Conservation (phyloP, 2,329 filamentous ascomycete species). For the Ophiostoma triangulosporum region DNA sequence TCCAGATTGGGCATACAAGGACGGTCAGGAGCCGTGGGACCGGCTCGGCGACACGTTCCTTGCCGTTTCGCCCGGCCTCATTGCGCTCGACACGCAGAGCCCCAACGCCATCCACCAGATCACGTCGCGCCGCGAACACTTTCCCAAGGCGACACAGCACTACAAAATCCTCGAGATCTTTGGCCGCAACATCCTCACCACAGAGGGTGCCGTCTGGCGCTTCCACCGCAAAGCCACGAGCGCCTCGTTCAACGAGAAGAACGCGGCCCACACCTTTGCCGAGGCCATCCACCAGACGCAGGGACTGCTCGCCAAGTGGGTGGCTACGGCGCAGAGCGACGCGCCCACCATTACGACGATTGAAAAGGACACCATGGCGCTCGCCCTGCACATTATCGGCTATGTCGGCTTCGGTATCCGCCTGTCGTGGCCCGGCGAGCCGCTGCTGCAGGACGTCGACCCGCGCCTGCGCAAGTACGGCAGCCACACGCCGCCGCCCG, state of each 20-base stretch:
- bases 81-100: constrained; percentile 44
- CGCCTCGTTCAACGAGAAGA: constrained; percentile 64
- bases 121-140: constrained; percentile 51
- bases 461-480: constrained; percentile 35
- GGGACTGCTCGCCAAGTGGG: constrained; percentile 46
- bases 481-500: constrained; percentile 30
- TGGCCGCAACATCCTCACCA: constrained; percentile 57
- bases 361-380: constrained; percentile 51
- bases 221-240: constrained; percentile 59
- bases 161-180: constrained; percentile 51
- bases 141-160: constrained; percentile 51
- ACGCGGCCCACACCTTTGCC: constrained; percentile 50
- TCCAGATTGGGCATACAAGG: constrained; percentile 47
- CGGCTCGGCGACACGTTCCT: constrained; percentile 46
- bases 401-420: constrained; percentile 58
- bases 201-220: constrained; percentile 57
- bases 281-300: constrained; percentile 50
- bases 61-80: constrained; percentile 41
- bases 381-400: constrained; percentile 43
- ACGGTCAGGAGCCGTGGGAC: constrained; percentile 43
- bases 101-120: constrained; percentile 55
- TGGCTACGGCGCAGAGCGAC: constrained; percentile 19
- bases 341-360: constrained; percentile 37
- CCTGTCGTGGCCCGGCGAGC: constrained; percentile 50
- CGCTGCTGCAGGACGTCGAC: constrained; percentile 28